phyloP scores from a whole-genome alignment of 1,284 basidiomycete genomes.

The Lentinula novae-zelandiae region DNA sequence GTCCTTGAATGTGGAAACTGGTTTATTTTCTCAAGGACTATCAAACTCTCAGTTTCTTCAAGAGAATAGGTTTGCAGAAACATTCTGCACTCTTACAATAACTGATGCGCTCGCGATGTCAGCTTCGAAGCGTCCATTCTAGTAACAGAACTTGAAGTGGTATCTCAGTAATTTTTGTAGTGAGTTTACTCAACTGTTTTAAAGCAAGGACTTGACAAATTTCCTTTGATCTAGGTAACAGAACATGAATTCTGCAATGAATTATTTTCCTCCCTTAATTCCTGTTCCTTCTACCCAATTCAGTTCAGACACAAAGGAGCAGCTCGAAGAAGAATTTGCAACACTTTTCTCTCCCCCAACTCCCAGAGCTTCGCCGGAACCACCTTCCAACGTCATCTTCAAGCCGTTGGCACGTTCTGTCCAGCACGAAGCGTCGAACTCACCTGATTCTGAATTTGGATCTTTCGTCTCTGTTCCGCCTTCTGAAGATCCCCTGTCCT shows the following conservation, averaged over 20 bases:
- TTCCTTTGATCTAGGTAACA: background rate
- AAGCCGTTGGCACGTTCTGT: constrained; percentile 10
- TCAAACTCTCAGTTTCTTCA: background rate
- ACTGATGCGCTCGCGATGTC: background rate
- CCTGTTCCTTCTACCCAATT: constrained; percentile 1
- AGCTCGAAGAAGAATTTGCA: constrained; percentile 33
- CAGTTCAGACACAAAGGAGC: constrained; percentile 15
- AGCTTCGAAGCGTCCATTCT: background rate
- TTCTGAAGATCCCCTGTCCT: constrained; percentile 52
- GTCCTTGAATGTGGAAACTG: background rate
- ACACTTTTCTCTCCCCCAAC: constrained; percentile 40
- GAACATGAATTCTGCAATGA: background rate
- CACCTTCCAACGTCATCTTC: constrained; percentile 5
- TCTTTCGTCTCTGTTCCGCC: constrained; percentile 63
- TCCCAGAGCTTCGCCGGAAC: constrained; percentile 32
- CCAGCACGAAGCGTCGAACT: constrained; percentile 14
- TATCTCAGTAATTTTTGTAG: background rate
- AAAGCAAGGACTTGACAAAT: background rate
- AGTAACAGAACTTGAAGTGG: background rate
- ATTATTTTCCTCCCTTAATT: constrained; percentile 11
- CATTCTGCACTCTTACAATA: background rate
- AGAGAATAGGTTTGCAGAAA: background rate
- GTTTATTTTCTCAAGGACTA: background rate
- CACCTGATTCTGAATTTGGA: constrained; percentile 56
- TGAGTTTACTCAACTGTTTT: background rate